Base-by-base conservation (phyloP, 2,329 filamentous ascomycete genomes). In the Arthroderma sp. region DNA sequence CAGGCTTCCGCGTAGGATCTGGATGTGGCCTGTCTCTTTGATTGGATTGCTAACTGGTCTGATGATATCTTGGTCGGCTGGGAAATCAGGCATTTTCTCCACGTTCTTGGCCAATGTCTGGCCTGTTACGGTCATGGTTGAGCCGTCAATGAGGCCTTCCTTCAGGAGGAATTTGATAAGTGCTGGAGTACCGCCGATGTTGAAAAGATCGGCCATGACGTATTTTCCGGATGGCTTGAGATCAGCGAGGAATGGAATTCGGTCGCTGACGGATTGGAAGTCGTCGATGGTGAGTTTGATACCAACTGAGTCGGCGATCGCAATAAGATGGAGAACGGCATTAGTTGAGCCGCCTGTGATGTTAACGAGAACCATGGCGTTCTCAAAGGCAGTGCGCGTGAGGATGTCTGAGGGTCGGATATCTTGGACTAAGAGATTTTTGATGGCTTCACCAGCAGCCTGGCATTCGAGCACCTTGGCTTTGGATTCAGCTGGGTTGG, bases 331-430 rank as follows among this genome's bases (percentile, higher is more conserved):
- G 38, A 91, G 76, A 32, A 91, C 85, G 34, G 85, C 85, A 63
- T 91, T 91, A 52, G 85, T 91, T 57, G 83, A 87, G 51, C 85
- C 85, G 44, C 85, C 85, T 3, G 86, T 83, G 55, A 89, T 82
- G 60, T 81, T 88, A 51, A 87, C 80, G 28, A 89, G 71, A 6
- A 83, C 75, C 83, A 91, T 89, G 57, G 85, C 85, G 59, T 89
- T 82, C 66, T 89, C 83, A 54, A 91, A 88, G 5, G 85, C 83
- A 59, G 83, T 70, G 45, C 83, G 78, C 6, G 84, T 89, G 62
- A 91, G 69, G 61, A 89, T 85, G 56, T 91, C 85, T 42, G 72
- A 72, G 6, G 85, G 85, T 47, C 78, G 73, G 54, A 91, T 86
- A 53, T 88, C 82, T 60, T 88, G 80, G 54, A 75, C 76, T 38